A percentile compares a stretch with the other conserved stretches of the same genome.
phyloP scores from a whole-genome alignment of 495 filamentous ascomycete genomes.

The Echria macrotheca region DNA sequence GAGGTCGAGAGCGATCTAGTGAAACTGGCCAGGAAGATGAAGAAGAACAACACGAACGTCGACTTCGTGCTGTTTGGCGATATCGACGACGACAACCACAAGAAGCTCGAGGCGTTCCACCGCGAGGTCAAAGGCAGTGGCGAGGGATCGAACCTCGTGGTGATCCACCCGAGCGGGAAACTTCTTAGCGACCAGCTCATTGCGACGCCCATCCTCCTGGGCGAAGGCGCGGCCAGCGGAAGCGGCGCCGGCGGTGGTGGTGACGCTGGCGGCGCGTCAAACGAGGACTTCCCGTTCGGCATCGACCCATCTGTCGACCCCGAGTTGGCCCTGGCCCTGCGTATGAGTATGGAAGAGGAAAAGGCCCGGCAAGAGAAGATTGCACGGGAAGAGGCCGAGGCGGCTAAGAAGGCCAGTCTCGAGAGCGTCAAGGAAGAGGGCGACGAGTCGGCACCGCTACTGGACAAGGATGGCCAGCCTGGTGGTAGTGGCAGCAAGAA shows the following conservation, averaged over 20 bases:
- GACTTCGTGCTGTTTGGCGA: constrained; percentile 95
- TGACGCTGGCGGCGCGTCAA: constrained; percentile 50
- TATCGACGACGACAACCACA: constrained; percentile 77
- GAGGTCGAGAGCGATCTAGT: constrained; percentile 85
- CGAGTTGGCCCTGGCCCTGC: constrained; percentile 87
- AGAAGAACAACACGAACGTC: constrained; percentile 87
- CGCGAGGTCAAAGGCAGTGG: constrained; percentile 75
- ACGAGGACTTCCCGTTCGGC: constrained; percentile 57
- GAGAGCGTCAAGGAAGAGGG: constrained; percentile 67
- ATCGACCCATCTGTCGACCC: constrained; percentile 81
- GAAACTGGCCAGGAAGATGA: constrained; percentile 95
- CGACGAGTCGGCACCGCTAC: constrained; percentile 54
- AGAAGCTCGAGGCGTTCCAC: constrained; percentile 87
- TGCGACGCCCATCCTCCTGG: constrained; percentile 81
- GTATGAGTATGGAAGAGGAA: constrained; percentile 96
- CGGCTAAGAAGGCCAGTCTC: constrained; percentile 61
- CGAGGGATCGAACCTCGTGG: constrained; percentile 84
- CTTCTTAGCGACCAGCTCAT: constrained; percentile 89
- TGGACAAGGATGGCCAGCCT: constrained; percentile 62
- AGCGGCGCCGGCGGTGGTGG: constrained; percentile 48
- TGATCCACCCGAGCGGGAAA: constrained; percentile 86
- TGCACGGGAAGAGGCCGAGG: constrained; percentile 67
- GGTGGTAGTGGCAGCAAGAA: constrained; percentile 47
- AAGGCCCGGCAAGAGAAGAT: constrained; percentile 82
- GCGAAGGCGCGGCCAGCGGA: constrained; percentile 55